Evolutionary conservation across 176 grass and related monocot genomes (phyloP).

Genomic region (Oryza longistaminata): DNA sequence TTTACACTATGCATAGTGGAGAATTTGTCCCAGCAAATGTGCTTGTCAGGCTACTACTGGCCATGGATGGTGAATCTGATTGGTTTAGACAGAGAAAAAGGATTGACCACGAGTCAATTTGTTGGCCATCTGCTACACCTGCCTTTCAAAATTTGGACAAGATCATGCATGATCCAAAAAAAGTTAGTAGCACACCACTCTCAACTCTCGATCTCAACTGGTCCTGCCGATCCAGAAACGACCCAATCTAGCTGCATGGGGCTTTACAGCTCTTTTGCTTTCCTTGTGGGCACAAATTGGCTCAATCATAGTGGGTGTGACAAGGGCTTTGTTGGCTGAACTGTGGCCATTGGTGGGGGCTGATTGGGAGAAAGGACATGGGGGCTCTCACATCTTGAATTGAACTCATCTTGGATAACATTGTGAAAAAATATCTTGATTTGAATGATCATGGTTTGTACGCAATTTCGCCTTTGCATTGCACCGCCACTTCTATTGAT

Average conservation of each 20-base stretch:
- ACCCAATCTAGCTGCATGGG: not conserved
- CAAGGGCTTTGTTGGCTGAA: constrained; percentile 7
- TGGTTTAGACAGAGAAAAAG: not conserved
- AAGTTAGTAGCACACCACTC: not conserved
- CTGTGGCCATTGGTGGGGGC: not conserved
- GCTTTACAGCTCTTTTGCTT: constrained; percentile 31
- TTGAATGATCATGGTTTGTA: not conserved
- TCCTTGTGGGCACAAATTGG: constrained; percentile 36
- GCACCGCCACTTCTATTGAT: not conserved
- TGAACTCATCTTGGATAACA: not conserved
- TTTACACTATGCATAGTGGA: too few species aligned
- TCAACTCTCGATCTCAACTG: not conserved
- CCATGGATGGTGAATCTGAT: not conserved
- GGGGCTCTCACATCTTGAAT: not conserved
- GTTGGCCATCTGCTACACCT: not conserved
- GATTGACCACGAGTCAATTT: not conserved
- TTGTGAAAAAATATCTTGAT: not conserved
- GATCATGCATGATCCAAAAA: not conserved
- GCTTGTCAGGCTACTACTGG: not conserved
- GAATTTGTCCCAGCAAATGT: not conserved
- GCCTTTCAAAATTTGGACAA: not conserved
- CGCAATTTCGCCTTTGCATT: not conserved
- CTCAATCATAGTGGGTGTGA: not conserved
- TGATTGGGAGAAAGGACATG: not conserved
- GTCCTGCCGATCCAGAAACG: not conserved